phyloP scores from a whole-genome alignment of 805 yeast species.

The Wickerhamiella musiphila region DNA sequence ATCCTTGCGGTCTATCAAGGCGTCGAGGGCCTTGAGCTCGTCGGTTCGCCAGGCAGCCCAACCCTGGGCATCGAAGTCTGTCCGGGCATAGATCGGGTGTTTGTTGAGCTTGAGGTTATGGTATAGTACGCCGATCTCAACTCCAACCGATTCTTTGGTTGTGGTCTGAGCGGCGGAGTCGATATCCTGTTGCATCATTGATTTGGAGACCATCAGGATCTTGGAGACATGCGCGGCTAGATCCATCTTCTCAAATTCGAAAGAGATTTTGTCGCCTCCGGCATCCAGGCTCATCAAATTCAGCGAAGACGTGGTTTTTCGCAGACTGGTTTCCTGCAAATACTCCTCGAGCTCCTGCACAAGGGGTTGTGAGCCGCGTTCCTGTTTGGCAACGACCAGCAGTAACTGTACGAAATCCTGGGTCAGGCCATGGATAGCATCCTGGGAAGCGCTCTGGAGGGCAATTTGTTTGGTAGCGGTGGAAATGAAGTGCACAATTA shows the following conservation, averaged over 20 bases:
- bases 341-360: constrained; percentile 15
- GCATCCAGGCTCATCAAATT: no score
- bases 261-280: constrained; percentile 28
- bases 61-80: constrained; percentile 24
- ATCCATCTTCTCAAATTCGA: constrained; percentile 37
- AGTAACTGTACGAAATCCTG: constrained; percentile 19
- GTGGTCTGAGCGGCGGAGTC: constrained; percentile 26
- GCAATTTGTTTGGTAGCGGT: constrained; percentile 18
- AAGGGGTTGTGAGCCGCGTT: constrained; percentile 9
- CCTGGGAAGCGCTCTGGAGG: constrained; percentile 1
- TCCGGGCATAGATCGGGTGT: constrained; percentile 17
- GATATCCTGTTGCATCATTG: constrained; percentile 39
- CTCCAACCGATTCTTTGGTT: constrained; percentile 21
- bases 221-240: constrained; percentile 30
- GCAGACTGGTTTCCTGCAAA: constrained; percentile 2
- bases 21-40: constrained; percentile 21
- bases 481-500: constrained; percentile 20
- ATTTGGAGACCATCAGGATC: constrained; percentile 33
- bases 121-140: constrained; percentile 18
- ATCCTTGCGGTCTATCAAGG: no score
- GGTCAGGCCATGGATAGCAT: constrained; percentile 7
- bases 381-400: constrained; percentile 11
- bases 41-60: constrained; percentile 28
- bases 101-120: constrained; percentile 17
- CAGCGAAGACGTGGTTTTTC: constrained; percentile 1